Conservation (phyloP, 306 rosid species). For the Medicago ruthenica region DNA sequence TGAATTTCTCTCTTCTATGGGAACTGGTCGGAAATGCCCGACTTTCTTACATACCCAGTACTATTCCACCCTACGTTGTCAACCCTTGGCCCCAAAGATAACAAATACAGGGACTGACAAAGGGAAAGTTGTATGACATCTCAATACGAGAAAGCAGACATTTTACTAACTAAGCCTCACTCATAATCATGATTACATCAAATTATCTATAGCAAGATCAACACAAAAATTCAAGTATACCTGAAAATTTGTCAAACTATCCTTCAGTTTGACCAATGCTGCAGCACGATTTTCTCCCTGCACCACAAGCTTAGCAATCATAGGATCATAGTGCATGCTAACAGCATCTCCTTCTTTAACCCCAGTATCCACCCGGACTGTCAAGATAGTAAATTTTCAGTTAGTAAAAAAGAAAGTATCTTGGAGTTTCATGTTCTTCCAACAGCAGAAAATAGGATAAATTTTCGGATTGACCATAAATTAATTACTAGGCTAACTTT, state of each 20-base stretch:
- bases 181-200: conserved; percentile 26
- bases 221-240: conserved; percentile 46
- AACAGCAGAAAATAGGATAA: conserved; percentile 38
- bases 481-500: conserved; percentile 36
- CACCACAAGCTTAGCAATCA: conserved; percentile 98
- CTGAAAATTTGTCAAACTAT: conserved; percentile 88
- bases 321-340: conserved; percentile 99
- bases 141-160: conserved; percentile 4
- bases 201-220: conserved; percentile 5
- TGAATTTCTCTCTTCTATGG: conserved; percentile 22
- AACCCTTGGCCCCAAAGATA: conserved; percentile 26
- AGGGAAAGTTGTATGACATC: conserved; percentile 19
- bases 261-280: conserved; percentile 89
- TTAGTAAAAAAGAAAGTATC: conserved; percentile 34
- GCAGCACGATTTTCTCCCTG: conserved; percentile 92
- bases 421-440: conserved; percentile 38
- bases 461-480: conserved; percentile 36
- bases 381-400: conserved; percentile 44
- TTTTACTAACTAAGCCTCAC: conserved; percentile 31
- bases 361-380: conserved; percentile 97
- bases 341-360: conserved; percentile 93
- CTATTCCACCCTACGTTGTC: conserved; percentile 21
- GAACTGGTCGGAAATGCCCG: conserved; percentile 4
- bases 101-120: conserved; percentile 30
- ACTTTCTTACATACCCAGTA: conserved; percentile 14